Base-by-base conservation (phyloP, 306 rosid species). In the Cucumis hystrix region DNA sequence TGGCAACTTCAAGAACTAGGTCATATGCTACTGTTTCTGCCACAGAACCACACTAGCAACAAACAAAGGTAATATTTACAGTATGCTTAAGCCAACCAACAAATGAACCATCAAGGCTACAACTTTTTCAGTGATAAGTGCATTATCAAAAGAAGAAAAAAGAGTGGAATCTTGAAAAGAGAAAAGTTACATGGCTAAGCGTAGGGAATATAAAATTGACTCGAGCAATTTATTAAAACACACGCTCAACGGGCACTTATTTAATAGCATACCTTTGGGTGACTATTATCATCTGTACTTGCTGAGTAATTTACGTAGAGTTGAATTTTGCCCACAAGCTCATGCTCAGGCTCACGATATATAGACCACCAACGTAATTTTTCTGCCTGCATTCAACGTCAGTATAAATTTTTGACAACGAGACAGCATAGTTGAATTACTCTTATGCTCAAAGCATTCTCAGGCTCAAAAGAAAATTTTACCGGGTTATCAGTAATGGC, bases 11-110 rank as follows among this genome's bases (percentile, higher is more conserved):
- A 74, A 96, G 83, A 70, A 88, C 93, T 5, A 96, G 54, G 86
- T 96, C 99, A 81, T 96, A 96, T 17, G 98, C 99, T 49, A 92
- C 99, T 1, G 99, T 96, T 85, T 96, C 99, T 45, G 97, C 98
- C 28, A 96, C 99, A 66, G 96, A 87, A 74, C 97, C 99, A 78
- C 89, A 91, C 99, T 96, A 82, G 40, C 21, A 73, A 28, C 62
- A 52, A 52, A 52, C 14, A 35, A 74, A 79, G 35, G 45, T 55
- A 37, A 69, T 11, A 3, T 47, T 47, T 25, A 70, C 12, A 12
- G 25, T 13, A 28, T 4, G 40, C 47, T 45, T 33, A 33, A 33
- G 37, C 37, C 4, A 33, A 33, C 37, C 4, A 33, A 33, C 37
- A 33, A 33, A 33, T 33, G 37, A 33, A 33, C 37, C 37, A 33